A percentile compares a stretch with the other conserved stretches of the same genome.
Evolutionary conservation across 1,139 yeast species (phyloP).

Genomic region (Geotrichum candidum): DNA sequence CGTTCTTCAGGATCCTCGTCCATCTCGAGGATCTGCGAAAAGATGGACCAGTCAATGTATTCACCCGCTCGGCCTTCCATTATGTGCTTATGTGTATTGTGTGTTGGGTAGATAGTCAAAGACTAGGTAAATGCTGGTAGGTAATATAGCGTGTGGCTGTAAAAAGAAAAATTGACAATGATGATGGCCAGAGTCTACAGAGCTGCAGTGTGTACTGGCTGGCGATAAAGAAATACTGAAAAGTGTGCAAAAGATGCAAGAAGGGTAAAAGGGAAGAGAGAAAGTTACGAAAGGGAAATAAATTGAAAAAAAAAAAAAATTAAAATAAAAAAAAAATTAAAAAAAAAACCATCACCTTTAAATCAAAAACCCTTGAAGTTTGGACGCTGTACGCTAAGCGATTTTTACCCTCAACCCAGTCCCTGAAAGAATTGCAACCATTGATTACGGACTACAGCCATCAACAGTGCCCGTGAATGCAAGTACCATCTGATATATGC

Average conservation of each 20-base stretch:
- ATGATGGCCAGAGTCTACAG: background rate
- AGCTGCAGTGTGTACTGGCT: background rate
- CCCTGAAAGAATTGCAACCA: no score
- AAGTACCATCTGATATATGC: no score
- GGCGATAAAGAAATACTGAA: background rate
- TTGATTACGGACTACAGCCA: no score
- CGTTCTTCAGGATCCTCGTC: conserved; percentile 84
- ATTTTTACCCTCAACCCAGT: no score
- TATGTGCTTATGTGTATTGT: background rate
- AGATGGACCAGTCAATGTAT: conserved; percentile 80
- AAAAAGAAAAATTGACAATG: background rate
- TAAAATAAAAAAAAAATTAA: background rate
- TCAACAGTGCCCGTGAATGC: no score
- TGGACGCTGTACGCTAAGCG: no score
- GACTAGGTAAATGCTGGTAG: background rate
- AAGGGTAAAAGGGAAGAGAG: background rate
- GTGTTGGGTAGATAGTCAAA: background rate
- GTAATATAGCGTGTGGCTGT: background rate
- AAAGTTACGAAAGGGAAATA: background rate
- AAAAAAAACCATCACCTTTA: background rate
- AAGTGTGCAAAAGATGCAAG: background rate
- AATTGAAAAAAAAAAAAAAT: background rate
- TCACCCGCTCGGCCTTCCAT: conserved; percentile 35
- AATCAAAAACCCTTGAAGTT: background rate
- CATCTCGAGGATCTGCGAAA: conserved; percentile 85